Evolutionary conservation across 306 rosid genomes (phyloP), one percentile per base, ranked within the genome.

Genomic region (Prunus mongolica): DNA sequence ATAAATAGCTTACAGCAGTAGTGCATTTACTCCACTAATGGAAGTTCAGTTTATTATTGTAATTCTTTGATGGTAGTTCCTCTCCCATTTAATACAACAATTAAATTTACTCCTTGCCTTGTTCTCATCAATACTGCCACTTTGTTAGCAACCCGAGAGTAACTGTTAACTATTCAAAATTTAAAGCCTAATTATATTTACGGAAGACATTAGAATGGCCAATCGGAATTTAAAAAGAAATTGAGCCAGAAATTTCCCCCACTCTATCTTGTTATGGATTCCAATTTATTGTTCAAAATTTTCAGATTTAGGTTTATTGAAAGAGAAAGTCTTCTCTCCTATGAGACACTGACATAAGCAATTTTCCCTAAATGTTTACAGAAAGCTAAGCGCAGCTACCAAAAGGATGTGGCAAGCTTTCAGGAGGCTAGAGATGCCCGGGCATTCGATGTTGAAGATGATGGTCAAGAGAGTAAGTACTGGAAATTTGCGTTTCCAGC

Each of bases 311-410:
- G 13, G 14, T 22, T 54, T 32, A 16, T 41, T 47, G 46, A 60
- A 13, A 5, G 67, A 22, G 12, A 57, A 12, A n/a, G 7, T 14
- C 54, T 56, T 34, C 20, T 13, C 10, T 41, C 65, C 65, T 55
- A 6, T 41, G 38, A 20, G 30, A 19, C 32, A n/a, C 30, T 71
- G 15, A 55, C 52, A 38, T 72, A 5, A 22, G 24, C 8, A n/a
- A 34, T 73, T 78, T 63, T 30, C 16, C 80, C 44, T 46, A 51
- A 71, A 75, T 72, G 28, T 72, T 25, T 85, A 70, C 92, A 95
- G 99, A 92, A 91, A 91, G 97, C 99, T 14, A 87, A 88, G 16
- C 91, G 91, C 51, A 95, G 99, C 88, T 92, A 92, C 80, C 96
- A 88, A 79, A 95, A 92, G 86, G 99, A 95, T 88, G 76, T 83